Conservation (phyloP, 83 land plant genomes). For the Diphasiastrum complanatum region DNA sequence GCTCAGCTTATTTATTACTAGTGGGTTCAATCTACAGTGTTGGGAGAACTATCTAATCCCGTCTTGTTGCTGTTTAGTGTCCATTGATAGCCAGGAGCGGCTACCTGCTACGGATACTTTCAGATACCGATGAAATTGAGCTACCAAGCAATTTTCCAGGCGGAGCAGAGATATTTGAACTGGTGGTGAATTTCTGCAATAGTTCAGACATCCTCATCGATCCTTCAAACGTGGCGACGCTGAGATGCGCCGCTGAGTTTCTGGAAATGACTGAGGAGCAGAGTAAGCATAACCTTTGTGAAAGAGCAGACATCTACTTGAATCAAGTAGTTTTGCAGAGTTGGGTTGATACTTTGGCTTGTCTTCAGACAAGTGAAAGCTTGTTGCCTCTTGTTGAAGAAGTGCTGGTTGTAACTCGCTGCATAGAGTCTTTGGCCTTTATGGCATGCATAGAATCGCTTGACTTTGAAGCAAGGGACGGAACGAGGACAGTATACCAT, state of each 20-base stretch:
- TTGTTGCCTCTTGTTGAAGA: background rate
- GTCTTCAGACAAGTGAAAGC: background rate
- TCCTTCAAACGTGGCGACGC: background rate
- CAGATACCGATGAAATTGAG: background rate
- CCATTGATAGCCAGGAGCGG: background rate
- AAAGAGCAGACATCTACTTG: background rate
- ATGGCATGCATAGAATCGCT: too few species aligned
- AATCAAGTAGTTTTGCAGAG: background rate
- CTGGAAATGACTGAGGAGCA: slow-evolving; percentile 1
- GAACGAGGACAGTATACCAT: too few species aligned
- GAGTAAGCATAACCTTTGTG: slow-evolving; percentile 3
- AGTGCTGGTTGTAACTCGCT: background rate
- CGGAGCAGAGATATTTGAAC: background rate
- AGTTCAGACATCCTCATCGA: background rate
- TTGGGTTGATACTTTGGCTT: background rate
- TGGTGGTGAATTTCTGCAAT: background rate
- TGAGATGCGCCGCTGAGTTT: slow-evolving; percentile 1
- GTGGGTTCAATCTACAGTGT: too few species aligned
- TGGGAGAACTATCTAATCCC: too few species aligned
- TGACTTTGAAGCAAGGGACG: too few species aligned
- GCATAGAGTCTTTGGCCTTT: background rate
- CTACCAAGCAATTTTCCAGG: background rate
- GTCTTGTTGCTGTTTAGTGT: too few species aligned
- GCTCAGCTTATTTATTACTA: too few species aligned
- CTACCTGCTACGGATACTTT: background rate